These are phyloP conservation scores for Juncus inflexus DNA, from an alignment of 176 grass and related monocot genomes.

Conservation along the genomic window DNA sequence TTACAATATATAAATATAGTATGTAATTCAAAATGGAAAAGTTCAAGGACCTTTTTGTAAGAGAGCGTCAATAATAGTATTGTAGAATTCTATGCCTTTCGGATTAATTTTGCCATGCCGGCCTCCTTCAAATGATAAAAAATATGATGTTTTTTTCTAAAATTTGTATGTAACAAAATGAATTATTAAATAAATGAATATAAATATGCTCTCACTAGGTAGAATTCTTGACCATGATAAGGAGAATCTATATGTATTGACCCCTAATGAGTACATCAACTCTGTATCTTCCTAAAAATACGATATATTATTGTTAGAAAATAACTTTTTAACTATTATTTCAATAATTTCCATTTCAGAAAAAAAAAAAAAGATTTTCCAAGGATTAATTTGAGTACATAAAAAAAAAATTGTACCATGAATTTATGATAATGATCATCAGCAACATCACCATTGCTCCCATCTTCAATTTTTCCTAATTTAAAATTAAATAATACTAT, in stretches of 20 bases:
- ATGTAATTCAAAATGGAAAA: neutral
- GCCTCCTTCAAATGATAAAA: constrained; percentile 27
- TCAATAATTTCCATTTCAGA: neutral
- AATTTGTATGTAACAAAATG: neutral
- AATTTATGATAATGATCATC: constrained; percentile 42
- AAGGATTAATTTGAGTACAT: neutral
- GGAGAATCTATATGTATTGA: constrained; percentile 50
- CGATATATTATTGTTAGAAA: neutral
- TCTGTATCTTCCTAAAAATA: constrained; percentile 41
- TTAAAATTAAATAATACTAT: neutral
- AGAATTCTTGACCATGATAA: constrained; percentile 54
- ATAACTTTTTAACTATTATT: neutral
- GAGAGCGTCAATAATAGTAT: constrained; percentile 38
- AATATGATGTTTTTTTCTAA: too few species aligned
- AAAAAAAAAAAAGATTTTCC: neutral
- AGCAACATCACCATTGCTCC: constrained; percentile 21
- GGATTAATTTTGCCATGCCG: constrained; percentile 33
- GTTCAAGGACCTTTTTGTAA: constrained; percentile 33
- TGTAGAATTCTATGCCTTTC: constrained; percentile 52
- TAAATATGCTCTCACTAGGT: constrained; percentile 30
- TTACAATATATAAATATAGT: too few species aligned
- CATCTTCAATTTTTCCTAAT: constrained; percentile 27
- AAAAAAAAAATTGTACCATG: constrained; percentile 20
- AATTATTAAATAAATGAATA: too few species aligned
- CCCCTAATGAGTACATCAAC: constrained; percentile 30